A percentile compares a stretch with the other conserved stretches of the same genome.
Conservation (phyloP, 257 asterid genomes). For the Capsicum baccatum region DNA sequence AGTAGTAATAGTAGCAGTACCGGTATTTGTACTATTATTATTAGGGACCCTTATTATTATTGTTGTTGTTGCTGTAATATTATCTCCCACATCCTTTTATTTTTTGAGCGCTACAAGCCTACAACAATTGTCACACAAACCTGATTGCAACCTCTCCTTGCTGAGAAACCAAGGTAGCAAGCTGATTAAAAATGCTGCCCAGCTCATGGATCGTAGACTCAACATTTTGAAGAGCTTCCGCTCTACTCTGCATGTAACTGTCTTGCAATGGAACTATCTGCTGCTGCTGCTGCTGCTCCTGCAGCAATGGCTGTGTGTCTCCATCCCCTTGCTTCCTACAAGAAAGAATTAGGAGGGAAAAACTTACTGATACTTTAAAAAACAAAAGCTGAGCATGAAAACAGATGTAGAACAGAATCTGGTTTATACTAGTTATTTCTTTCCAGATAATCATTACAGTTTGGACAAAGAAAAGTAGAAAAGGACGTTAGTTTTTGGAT, state of each 20-base stretch:
- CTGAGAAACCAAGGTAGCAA: constrained; percentile 91
- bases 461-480: neutral
- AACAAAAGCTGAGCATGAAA: neutral
- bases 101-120: neutral
- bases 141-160: constrained; percentile 97
- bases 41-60: neutral
- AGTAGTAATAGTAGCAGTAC: no score
- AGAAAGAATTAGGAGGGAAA: neutral
- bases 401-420: constrained; percentile 3
- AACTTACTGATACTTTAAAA: neutral
- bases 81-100: neutral
- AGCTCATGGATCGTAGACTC: constrained; percentile 94
- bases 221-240: constrained; percentile 91
- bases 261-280: constrained; percentile 85
- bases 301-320: constrained; percentile 80
- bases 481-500: neutral
- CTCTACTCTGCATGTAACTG: constrained; percentile 95
- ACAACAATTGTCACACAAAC: constrained; percentile 41
- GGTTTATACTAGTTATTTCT: neutral
- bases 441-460: neutral
- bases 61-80: neutral
- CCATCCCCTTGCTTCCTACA: constrained; percentile 74
- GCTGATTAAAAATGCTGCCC: constrained; percentile 83
- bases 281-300: constrained; percentile 84
- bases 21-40: no score